These are phyloP conservation scores for Solanum etuberosum DNA, from an alignment of 257 asterid genomes.

Conservation along the genomic window DNA sequence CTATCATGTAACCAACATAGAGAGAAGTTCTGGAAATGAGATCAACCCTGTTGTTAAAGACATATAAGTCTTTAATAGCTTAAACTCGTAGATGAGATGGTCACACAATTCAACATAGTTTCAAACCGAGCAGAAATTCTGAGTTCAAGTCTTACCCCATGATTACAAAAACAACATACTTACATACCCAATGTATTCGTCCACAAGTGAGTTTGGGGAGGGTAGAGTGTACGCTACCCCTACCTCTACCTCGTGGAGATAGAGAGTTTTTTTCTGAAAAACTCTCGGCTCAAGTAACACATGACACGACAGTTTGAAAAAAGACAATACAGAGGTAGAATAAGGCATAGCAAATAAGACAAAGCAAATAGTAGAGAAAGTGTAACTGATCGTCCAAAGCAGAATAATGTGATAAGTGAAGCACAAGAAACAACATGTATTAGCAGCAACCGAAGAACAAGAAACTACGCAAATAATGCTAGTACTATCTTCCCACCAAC, in stretches of 20 bases:
- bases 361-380: not conserved
- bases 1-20: not conserved
- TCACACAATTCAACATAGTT: not conserved
- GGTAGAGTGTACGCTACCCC: not conserved
- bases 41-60: not conserved
- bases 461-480: too few relatives aligned
- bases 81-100: not conserved
- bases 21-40: not conserved
- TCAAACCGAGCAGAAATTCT: not conserved
- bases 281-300: not conserved
- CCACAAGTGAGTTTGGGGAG: not conserved
- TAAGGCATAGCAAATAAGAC: not conserved
- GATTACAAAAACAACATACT: not conserved
- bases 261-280: too few relatives aligned
- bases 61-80: not conserved
- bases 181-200: not conserved
- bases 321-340: too few relatives aligned
- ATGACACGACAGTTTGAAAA: not conserved
- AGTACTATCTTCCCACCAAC: too few relatives aligned
- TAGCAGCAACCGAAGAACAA: too few relatives aligned
- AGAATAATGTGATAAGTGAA: not conserved
- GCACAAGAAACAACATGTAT: not conserved
- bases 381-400: not conserved
- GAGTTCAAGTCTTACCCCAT: not conserved
- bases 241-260: too few relatives aligned